These are phyloP conservation scores for Schwanniomyces polymorphus DNA, from an alignment of 805 yeast genomes.

Conservation along the genomic window DNA sequence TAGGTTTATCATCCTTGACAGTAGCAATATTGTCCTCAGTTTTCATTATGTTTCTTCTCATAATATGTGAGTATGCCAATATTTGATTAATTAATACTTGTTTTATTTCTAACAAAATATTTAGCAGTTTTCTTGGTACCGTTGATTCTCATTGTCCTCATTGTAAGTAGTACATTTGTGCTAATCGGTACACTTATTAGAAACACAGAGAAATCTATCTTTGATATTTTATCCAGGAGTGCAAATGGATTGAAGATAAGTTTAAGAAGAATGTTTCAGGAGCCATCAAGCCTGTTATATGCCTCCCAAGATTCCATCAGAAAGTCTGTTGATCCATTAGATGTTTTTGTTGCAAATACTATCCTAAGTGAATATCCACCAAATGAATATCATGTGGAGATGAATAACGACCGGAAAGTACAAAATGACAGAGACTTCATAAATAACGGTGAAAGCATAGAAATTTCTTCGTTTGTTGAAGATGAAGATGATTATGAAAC, in stretches of 20 bases:
- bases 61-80: constrained; percentile 11
- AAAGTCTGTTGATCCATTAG: neutral
- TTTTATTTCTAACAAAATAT: constrained; percentile 2
- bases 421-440: constrained; percentile 2
- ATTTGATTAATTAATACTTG: neutral
- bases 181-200: constrained; percentile 6
- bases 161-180: constrained; percentile 7
- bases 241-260: neutral
- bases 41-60: constrained; percentile 6
- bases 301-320: neutral
- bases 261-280: constrained; percentile 1
- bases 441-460: neutral
- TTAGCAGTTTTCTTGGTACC: constrained; percentile 10
- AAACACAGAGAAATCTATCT: neutral
- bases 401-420: neutral
- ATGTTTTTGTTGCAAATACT: constrained; percentile 3
- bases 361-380: neutral
- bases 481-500: neutral
- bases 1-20: constrained; percentile 13
- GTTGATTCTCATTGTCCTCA: constrained; percentile 5
- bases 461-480: constrained; percentile 1
- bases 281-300: neutral
- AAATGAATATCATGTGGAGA: neutral
- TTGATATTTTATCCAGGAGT: neutral
- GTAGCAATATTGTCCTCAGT: constrained; percentile 7